Evolutionary conservation across 805 yeast species (phyloP).

Genomic region (Pichia gijzeniarum): DNA sequence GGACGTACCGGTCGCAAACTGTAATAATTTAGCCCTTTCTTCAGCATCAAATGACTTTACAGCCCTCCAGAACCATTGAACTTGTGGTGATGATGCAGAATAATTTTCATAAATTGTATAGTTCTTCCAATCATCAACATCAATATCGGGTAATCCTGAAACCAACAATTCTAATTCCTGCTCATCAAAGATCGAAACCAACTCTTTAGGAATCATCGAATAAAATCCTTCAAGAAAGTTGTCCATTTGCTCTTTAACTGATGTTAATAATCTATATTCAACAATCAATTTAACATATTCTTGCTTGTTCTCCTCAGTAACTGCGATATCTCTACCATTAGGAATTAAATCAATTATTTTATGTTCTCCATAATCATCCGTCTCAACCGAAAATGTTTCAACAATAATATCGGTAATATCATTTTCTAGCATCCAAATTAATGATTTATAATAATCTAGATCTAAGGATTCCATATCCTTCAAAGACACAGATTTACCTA

Average conservation of each 20-base stretch:
- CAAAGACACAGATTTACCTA: slow-evolving; percentile 73
- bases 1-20: slow-evolving; percentile 95
- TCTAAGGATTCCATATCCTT: slow-evolving; percentile 94
- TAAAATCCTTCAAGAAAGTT: slow-evolving; percentile 83
- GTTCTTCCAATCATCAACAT: slow-evolving; percentile 91
- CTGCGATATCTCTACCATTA: slow-evolving; percentile 75
- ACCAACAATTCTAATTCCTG: slow-evolving; percentile 90
- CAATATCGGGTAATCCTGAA: slow-evolving; percentile 94
- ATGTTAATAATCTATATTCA: slow-evolving; percentile 74
- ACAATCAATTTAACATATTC: slow-evolving; percentile 85
- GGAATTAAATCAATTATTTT: slow-evolving; percentile 77
- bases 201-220: slow-evolving; percentile 78
- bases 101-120: slow-evolving; percentile 79
- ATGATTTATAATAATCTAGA: slow-evolving; percentile 83
- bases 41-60: slow-evolving; percentile 90
- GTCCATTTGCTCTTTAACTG: slow-evolving; percentile 83
- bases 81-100: slow-evolving; percentile 73
- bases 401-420: slow-evolving; percentile 93
- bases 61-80: slow-evolving; percentile 98
- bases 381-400: slow-evolving; percentile 89
- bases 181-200: slow-evolving; percentile 85
- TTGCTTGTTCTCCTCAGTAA: slow-evolving; percentile 83
- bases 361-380: slow-evolving; percentile 90
- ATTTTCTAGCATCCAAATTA: slow-evolving; percentile 94
- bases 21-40: slow-evolving; percentile 88